Percentiles rank a stretch among this genome's conserved stretches.
These are phyloP conservation scores for Platismatia glauca DNA, from an alignment of 495 filamentous ascomycete genomes.

Conservation along the genomic window DNA sequence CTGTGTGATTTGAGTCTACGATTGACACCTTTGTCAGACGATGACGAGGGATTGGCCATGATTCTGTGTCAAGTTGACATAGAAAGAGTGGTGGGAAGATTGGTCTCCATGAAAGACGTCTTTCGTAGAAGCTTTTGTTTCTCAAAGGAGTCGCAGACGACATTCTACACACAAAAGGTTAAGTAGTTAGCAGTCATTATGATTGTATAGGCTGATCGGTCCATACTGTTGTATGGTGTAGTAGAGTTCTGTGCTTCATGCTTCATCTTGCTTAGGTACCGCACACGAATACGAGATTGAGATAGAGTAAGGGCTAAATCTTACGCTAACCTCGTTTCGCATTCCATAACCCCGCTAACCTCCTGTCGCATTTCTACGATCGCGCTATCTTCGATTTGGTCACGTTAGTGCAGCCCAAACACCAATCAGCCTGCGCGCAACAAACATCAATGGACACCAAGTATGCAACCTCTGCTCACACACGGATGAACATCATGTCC, in stretches of 20 bases:
- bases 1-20: constrained; percentile 25
- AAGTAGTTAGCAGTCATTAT: too few relatives aligned
- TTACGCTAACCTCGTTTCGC: constrained; percentile 1
- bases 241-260: too few relatives aligned
- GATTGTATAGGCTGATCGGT: too few relatives aligned
- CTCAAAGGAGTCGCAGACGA: too few relatives aligned
- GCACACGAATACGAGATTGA: too few relatives aligned
- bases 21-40: neutral
- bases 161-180: too few relatives aligned
- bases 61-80: neutral
- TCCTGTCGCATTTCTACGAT: neutral
- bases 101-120: neutral
- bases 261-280: neutral
- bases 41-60: neutral
- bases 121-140: too few relatives aligned
- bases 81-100: neutral
- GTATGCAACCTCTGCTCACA: neutral
- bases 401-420: neutral
- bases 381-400: neutral
- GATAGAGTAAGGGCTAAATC: too few relatives aligned
- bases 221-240: too few relatives aligned
- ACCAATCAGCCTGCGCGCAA: too few relatives aligned
- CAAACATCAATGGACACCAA: neutral
- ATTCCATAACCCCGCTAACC: neutral
- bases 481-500: neutral